Conservation (phyloP, 768 basidiomycete genomes). For the Boletellus ananas region DNA sequence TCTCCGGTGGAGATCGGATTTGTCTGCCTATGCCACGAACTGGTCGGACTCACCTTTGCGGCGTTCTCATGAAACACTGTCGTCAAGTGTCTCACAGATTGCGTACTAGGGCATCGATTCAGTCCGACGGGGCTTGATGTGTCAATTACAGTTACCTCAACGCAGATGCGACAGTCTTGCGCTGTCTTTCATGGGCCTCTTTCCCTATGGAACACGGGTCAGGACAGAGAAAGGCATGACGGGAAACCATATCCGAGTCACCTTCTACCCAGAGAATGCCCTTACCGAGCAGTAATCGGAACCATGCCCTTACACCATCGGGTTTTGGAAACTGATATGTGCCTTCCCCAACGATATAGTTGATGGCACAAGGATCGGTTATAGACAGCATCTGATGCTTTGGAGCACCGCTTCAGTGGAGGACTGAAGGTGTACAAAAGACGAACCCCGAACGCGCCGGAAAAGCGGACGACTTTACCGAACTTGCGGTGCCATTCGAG, state of each 20-base stretch:
- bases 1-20: slow-evolving; percentile 18
- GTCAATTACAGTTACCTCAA: slow-evolving; percentile 40
- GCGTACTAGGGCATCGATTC: slow-evolving; percentile 34
- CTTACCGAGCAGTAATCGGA: slow-evolving; percentile 55
- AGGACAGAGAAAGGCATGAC: slow-evolving; percentile 1
- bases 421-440: slow-evolving; percentile 2
- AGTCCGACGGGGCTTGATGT: not conserved
- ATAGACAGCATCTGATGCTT: slow-evolving; percentile 59
- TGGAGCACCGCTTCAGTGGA: slow-evolving; percentile 5
- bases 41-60: slow-evolving; percentile 27
- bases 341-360: slow-evolving; percentile 51
- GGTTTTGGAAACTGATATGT: slow-evolving; percentile 62
- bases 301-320: slow-evolving; percentile 60
- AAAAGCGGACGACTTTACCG: slow-evolving; percentile 53
- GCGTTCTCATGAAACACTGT: slow-evolving; percentile 56
- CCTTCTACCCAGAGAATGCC: slow-evolving; percentile 69
- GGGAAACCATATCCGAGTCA: slow-evolving; percentile 14
- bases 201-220: slow-evolving; percentile 38
- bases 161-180: slow-evolving; percentile 51
- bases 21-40: not conserved
- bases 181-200: slow-evolving; percentile 53
- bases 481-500: slow-evolving; percentile 49
- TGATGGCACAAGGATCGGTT: slow-evolving; percentile 50
- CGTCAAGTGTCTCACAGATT: slow-evolving; percentile 50
- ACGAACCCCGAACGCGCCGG: slow-evolving; percentile 53